Base-by-base conservation (phyloP, 805 yeast genomes). In the Kuraishia hungarica region DNA sequence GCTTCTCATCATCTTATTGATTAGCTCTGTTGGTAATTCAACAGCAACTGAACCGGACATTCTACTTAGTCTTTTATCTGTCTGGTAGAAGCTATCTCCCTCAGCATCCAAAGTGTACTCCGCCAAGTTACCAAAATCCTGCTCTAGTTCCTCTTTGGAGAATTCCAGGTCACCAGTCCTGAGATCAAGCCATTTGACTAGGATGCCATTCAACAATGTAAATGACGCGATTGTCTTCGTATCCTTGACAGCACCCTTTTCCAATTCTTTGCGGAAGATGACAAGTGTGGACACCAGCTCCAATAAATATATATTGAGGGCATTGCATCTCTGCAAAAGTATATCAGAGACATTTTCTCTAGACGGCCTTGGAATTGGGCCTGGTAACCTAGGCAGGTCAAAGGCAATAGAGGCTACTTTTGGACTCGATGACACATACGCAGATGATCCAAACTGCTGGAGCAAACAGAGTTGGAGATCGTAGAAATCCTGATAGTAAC, bases 401-500 rank as follows among this genome's bases (percentile, higher is more conserved):
- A 53, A 54, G 19, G 52, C 52, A 10, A 51, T 53, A 15, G 56
- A 48, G 17, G 55, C 54, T 43, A 35, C 50, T 4, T 50, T 39
- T 28, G 56, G 53, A 54, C 58, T 55, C 17, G 24, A 21, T 22
- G 24, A 19, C 51, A 23, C 51, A 24, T 21, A n/a, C 15, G 51
- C 28, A 35, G 24, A 21, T 22, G 24, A 22, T 26, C 21, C 51
- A 24, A 23, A n/a, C 28, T 23, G 21, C 39, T 64, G 65, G 23
- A 70, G 60, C 23, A 75, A 59, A 20, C 67, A 53, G 20, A 72
- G 64, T 56, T 78, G 82, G 22, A 79, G 62, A 53, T 74, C 73
- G 62, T 77, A 76, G 54, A 80, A 78, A 59, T 79, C 83, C 61
- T 76, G 79, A 59, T 78, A 80, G 62, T 74, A 79, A 19, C 82